Evolutionary conservation across 2,329 filamentous ascomycete genomes (phyloP).

Genomic region (Apiospora malaysiana): DNA sequence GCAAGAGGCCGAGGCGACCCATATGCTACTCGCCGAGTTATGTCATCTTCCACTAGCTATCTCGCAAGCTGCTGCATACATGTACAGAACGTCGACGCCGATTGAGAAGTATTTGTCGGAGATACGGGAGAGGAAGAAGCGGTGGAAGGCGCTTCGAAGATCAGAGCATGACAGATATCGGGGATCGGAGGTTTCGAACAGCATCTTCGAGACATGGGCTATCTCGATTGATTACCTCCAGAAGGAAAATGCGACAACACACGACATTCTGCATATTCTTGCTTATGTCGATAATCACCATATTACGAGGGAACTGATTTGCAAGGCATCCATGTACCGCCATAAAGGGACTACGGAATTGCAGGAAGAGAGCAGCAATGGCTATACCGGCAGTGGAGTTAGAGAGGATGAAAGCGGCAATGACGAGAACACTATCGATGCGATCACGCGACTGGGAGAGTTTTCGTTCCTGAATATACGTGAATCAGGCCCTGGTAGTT

Average conservation of each 20-base stretch:
- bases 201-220: conserved; percentile 41
- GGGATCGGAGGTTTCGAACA: conserved; percentile 38
- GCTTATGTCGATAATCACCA: conserved; percentile 41
- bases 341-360: neutral
- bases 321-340: conserved; percentile 23
- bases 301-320: conserved; percentile 37
- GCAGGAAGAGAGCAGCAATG: neutral
- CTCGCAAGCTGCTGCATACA: conserved; percentile 40
- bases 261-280: conserved; percentile 38
- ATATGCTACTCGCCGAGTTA: conserved; percentile 32
- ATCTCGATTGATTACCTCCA: conserved; percentile 41
- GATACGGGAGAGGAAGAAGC: conserved; percentile 31
- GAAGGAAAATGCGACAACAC: conserved; percentile 34
- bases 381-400: too few relatives aligned
- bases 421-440: conserved; percentile 24
- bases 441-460: conserved; percentile 37
- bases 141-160: conserved; percentile 33
- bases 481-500: conserved; percentile 19
- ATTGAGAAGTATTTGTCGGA: conserved; percentile 34
- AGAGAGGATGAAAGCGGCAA: neutral
- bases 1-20: conserved; percentile 22
- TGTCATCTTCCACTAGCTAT: conserved; percentile 40
- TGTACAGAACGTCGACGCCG: conserved; percentile 34
- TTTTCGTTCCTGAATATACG: conserved; percentile 41
- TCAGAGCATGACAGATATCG: conserved; percentile 37